Conservation (phyloP, 2,329 filamentous ascomycete genomes). For the Lecanicillium sp. region DNA sequence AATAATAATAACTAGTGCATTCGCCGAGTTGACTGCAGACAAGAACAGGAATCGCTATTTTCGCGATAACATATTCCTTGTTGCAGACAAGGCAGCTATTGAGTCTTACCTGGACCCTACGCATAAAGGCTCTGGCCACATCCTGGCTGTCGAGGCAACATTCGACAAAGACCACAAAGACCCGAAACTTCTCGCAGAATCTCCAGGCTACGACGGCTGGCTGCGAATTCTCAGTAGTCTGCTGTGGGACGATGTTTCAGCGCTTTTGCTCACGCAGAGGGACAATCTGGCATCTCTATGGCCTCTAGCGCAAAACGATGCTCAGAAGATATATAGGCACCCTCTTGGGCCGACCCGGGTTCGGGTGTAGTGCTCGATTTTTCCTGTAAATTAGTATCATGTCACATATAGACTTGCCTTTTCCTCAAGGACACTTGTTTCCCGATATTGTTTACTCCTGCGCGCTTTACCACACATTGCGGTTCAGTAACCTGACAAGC, state of each 20-base stretch:
- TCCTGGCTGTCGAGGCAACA: constrained; percentile 12
- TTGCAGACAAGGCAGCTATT: constrained; percentile 16
- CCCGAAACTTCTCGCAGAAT: neutral
- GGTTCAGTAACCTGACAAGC: too few relatives aligned
- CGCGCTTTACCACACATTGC: too few relatives aligned
- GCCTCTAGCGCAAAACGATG: constrained; percentile 15
- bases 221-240: constrained; percentile 16
- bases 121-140: constrained; percentile 12
- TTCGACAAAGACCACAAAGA: constrained; percentile 1
- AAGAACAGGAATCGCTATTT: too few relatives aligned
- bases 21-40: too few relatives aligned
- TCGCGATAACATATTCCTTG: constrained; percentile 11
- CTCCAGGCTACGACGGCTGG: constrained; percentile 14
- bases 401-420: too few relatives aligned
- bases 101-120: constrained; percentile 16
- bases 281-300: constrained; percentile 12
- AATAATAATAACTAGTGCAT: too few relatives aligned
- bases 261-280: constrained; percentile 12
- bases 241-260: constrained; percentile 16
- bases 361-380: too few relatives aligned
- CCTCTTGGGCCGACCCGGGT: constrained; percentile 6
- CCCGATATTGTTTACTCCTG: too few relatives aligned
- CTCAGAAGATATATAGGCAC: constrained; percentile 12
- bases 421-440: too few relatives aligned
- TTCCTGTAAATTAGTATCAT: too few relatives aligned